phyloP scores from a whole-genome alignment of 2,329 filamentous ascomycete genomes.

The Cladophialophora exuberans region DNA sequence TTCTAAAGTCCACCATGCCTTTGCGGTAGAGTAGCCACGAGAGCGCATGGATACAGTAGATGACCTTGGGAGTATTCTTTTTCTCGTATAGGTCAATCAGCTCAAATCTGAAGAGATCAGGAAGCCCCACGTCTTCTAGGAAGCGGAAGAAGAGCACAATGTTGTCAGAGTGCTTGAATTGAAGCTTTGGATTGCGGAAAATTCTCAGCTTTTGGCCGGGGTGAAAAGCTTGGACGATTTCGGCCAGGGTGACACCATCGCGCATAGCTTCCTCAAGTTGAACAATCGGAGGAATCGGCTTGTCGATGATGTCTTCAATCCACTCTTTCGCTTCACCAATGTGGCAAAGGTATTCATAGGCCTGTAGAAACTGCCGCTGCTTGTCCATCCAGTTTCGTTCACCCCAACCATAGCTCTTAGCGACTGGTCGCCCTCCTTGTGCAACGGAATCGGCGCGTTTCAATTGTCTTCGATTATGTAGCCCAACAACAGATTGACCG shows the following conservation, averaged over 20 bases:
- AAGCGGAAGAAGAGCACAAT: constrained; percentile 96
- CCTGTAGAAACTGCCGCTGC: constrained; percentile 91
- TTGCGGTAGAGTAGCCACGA: constrained; percentile 97
- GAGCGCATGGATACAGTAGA: constrained; percentile 95
- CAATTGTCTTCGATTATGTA: constrained; percentile 80
- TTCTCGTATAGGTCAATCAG: constrained; percentile 98
- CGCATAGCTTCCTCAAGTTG: constrained; percentile 89
- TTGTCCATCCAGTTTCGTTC: constrained; percentile 98
- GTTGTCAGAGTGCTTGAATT: constrained; percentile 96
- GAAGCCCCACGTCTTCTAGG: constrained; percentile 85
- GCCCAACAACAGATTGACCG: constrained; percentile 82
- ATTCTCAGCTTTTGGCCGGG: constrained; percentile 77
- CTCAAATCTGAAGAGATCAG: constrained; percentile 95
- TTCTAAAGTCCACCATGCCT: constrained; percentile 91
- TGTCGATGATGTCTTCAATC: constrained; percentile 91
- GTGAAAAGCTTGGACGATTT: constrained; percentile 87
- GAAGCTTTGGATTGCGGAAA: constrained; percentile 80
- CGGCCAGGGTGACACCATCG: constrained; percentile 90
- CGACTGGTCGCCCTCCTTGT: constrained; percentile 52
- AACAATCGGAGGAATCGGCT: constrained; percentile 86
- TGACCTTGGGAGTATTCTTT: constrained; percentile 99
- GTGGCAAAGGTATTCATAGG: constrained; percentile 98
- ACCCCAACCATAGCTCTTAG: constrained; percentile 70
- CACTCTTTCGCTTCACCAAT: constrained; percentile 99
- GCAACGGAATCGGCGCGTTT: constrained; percentile 67